These are phyloP conservation scores for Rhododendron henanense DNA, from an alignment of 148 eudicot species.

Conservation along the genomic window DNA sequence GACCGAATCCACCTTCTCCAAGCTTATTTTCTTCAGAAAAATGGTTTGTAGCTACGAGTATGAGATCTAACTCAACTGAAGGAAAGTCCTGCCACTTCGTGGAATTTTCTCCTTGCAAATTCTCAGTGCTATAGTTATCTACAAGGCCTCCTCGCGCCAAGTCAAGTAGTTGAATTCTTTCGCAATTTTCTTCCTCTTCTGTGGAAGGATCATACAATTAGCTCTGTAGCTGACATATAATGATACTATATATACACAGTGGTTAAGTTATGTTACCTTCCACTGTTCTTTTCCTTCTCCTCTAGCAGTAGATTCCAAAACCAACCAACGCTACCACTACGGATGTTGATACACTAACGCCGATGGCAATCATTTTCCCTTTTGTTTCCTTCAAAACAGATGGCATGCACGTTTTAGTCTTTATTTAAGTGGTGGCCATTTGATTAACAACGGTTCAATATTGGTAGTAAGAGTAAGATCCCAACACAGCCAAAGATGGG, in stretches of 20 bases:
- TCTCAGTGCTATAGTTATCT: background rate
- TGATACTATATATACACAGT: background rate
- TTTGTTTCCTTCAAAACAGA: background rate
- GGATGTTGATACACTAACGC: background rate
- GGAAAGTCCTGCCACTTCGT: background rate
- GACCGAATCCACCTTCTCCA: constrained; percentile 26
- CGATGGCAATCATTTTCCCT: background rate
- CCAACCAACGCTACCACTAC: constrained; percentile 3
- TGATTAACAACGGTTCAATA: constrained; percentile 7
- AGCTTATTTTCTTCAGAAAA: constrained; percentile 23
- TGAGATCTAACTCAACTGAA: background rate
- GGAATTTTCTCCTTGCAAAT: background rate
- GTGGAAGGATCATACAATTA: background rate
- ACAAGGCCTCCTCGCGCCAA: background rate
- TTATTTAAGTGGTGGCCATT: background rate
- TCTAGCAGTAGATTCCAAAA: background rate
- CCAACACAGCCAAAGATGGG: too few relatives aligned
- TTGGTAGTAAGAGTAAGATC: too few relatives aligned
- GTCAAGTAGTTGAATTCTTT: background rate
- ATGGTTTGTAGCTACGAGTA: constrained; percentile 7
- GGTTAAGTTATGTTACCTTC: background rate
- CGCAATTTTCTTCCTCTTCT: background rate
- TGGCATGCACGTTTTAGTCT: too few relatives aligned
- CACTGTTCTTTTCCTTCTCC: background rate
- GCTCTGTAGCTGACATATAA: background rate